Evolutionary conservation across 371 early-diverging fungal genomes (phyloP).

Genomic region (Basidiobolus meristosporus): DNA sequence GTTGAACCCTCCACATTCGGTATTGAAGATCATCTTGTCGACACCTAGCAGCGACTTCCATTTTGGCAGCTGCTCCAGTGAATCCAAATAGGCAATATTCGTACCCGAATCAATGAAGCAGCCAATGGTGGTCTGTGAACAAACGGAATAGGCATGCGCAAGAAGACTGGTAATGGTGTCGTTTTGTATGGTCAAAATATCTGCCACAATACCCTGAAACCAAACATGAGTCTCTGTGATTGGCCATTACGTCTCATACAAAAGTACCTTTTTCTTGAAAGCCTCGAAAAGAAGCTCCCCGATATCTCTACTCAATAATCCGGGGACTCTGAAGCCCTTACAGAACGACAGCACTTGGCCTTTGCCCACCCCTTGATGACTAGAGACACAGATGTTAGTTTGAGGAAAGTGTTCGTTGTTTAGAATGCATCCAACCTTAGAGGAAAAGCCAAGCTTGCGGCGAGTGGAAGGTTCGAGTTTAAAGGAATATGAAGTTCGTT

Average conservation of each 20-base stretch:
- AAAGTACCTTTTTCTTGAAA: too few relatives aligned
- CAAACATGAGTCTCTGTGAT: too few relatives aligned
- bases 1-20: constrained; percentile 79
- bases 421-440: too few relatives aligned
- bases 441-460: too few relatives aligned
- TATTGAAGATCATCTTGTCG: constrained; percentile 73
- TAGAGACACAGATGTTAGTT: constrained; percentile 66
- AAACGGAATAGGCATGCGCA: constrained; percentile 71
- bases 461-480: constrained; percentile 6
- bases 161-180: constrained; percentile 86
- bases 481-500: constrained; percentile 13
- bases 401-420: constrained; percentile 37
- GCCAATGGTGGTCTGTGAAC: constrained; percentile 64
- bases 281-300: constrained; percentile 57
- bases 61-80: constrained; percentile 45
- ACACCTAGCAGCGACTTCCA: constrained; percentile 13
- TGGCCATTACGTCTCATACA: too few relatives aligned
- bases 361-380: constrained; percentile 48
- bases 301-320: constrained; percentile 62
- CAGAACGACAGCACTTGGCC: constrained; percentile 74
- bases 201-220: constrained; percentile 41
- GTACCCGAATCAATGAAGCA: constrained; percentile 89
- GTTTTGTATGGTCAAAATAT: constrained; percentile 78
- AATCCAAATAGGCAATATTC: constrained; percentile 81
- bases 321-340: constrained; percentile 71